A percentile compares a stretch with the other conserved stretches of the same genome.
Evolutionary conservation across 495 filamentous ascomycete genomes (phyloP).

Genomic region (Hypoxylon fragiforme): DNA sequence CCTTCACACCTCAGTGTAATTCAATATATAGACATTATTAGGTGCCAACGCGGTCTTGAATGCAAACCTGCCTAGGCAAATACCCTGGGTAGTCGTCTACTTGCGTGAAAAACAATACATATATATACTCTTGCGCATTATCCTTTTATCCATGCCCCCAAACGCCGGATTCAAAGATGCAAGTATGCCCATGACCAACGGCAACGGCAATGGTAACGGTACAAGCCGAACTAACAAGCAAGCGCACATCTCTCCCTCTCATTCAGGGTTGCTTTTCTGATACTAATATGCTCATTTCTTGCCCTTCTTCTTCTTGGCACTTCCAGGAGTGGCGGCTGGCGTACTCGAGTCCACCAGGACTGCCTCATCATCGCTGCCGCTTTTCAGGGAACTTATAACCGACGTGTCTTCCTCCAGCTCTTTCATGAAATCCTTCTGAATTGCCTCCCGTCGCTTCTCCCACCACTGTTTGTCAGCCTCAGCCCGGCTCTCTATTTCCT

Average conservation of each 20-base stretch:
- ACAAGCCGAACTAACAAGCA: constrained; percentile 4
- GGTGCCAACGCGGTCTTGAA: too few species aligned
- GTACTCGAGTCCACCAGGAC: constrained; percentile 79
- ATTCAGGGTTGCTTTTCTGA: background rate
- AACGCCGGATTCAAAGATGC: constrained; percentile 31
- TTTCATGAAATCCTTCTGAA: constrained; percentile 80
- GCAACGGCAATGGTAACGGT: constrained; percentile 6
- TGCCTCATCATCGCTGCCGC: constrained; percentile 76
- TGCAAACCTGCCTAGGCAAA: too few species aligned
- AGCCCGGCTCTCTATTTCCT: constrained; percentile 72
- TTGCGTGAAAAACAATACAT: constrained; percentile 14
- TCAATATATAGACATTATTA: too few species aligned
- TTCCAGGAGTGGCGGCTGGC: constrained; percentile 52
- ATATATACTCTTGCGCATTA: constrained; percentile 12
- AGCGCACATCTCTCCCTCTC: background rate
- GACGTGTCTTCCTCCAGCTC: constrained; percentile 66
- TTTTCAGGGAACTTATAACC: constrained; percentile 39
- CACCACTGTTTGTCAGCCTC: constrained; percentile 84
- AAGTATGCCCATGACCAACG: constrained; percentile 18
- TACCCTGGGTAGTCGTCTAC: constrained; percentile 2
- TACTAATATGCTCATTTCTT: constrained; percentile 63
- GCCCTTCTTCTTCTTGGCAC: constrained; percentile 73
- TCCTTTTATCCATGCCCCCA: constrained; percentile 17
- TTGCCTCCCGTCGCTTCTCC: constrained; percentile 73
- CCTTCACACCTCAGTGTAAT: too few species aligned